These are phyloP conservation scores for Elsinoe fawcettii DNA, from an alignment of 2,329 filamentous ascomycete species.

Conservation along the genomic window DNA sequence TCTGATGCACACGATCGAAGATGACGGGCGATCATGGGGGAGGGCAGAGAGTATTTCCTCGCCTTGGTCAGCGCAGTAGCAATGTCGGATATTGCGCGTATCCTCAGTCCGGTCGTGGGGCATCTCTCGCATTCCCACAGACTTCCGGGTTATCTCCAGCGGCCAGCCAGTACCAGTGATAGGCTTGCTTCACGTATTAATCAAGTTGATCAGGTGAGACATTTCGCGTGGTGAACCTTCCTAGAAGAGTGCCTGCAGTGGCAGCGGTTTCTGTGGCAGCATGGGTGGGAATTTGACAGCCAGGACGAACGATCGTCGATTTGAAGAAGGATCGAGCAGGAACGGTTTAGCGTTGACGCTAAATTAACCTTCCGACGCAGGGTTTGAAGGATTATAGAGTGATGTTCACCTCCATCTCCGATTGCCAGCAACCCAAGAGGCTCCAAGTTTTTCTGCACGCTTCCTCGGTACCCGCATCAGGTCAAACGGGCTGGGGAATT, in stretches of 20 bases:
- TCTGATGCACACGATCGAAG: background rate
- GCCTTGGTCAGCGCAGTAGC: background rate
- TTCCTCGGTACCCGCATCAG: slow-evolving; percentile 6
- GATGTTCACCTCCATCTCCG: slow-evolving; percentile 3
- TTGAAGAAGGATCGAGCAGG: background rate
- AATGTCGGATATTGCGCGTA: background rate
- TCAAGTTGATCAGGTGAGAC: background rate
- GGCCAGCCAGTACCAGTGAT: background rate
- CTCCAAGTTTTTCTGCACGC: background rate
- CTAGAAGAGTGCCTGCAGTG: background rate
- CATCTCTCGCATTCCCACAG: background rate
- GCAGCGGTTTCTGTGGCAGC: background rate
- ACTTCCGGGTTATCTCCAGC: background rate
- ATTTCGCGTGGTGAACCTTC: background rate
- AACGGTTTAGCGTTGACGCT: background rate
- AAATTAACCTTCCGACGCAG: slow-evolving; percentile 5
- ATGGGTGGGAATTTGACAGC: background rate
- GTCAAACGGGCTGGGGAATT: background rate
- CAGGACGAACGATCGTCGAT: slow-evolving; percentile 1
- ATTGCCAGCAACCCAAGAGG: background rate
- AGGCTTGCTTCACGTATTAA: background rate
- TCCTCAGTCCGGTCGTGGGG: background rate
- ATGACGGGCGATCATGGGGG: background rate
- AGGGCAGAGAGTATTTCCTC: background rate
- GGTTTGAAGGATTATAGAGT: background rate